Base-by-base conservation (phyloP, 495 filamentous ascomycete species). In the Podospora comata region DNA sequence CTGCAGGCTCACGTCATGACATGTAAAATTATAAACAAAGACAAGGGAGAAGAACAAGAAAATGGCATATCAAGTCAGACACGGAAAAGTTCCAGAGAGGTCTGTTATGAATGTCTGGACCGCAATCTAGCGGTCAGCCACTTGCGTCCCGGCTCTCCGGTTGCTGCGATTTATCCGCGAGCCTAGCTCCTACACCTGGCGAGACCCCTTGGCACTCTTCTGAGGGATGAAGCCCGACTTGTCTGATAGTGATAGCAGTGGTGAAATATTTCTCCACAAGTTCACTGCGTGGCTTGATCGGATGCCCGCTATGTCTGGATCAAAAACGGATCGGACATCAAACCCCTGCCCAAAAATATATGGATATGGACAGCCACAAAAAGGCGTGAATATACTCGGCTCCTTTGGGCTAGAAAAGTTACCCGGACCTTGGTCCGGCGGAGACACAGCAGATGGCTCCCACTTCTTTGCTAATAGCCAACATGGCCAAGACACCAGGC, bases 81-180 rank as follows among this genome's bases (percentile, higher is more conserved):
- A 56, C 9, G n/a, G 69, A 60, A 64, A 68, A 66, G 56, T 39
- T 58, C n/a, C 44, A 48, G 30, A 20, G 63, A 58, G 13, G 18
- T 4, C 56, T 4, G 30, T 28, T 28, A 16, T 5, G 55, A 53
- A 23, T 65, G 56, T 55, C 54, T 30, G 69, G 58, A 64, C 44
- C 44, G 64, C 44, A 72, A 71, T 73, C 39, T 68, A 74, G 60
- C 67, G 67, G 62, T 68, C 67, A 69, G 58, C 64, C 59, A 48
- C 58, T 67, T 69, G 72, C 73, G 67, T 73, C 73, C 73, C 74
- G 71, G 72, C 66, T 72, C 69, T 72, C 71, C 74, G 71, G 68
- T 68, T 68, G 30, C 62, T 68, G 26, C 32, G 63, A 71, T 75
- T 75, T 75, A 73, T n/a, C 74, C 72, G 69, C 63, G 65, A 68